Evolutionary conservation across 441 rosid species (phyloP), one percentile per base, ranked within the genome.

Genomic region (Viola pubescens): DNA sequence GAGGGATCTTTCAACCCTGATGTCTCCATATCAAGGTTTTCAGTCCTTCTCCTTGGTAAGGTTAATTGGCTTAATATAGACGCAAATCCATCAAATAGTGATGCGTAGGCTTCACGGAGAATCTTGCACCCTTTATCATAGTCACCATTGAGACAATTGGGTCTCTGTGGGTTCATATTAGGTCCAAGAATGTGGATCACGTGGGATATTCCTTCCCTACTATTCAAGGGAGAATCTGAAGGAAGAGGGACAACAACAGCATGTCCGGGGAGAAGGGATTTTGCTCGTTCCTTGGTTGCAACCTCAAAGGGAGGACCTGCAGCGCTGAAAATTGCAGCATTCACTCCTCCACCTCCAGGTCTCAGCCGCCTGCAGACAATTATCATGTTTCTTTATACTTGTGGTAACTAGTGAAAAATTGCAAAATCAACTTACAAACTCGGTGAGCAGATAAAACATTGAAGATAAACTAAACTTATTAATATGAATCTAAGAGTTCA

Each of bases 171-270:
- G 64, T 92, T 92, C 98, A 89, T 89, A 70, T 92, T 89, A 43
- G 98, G 97, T 57, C 98, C 97, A 75, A 92, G 89, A 66, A 92
- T 94, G 78, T 89, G 97, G 73, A 92, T 84, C 65, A 89, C 84
- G 69, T 92, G 94, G 56, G 90, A 76, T 71, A 92, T 75, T 12
- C 90, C 90, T 84, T 92, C 92, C 72, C 73, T 79, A n/a, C 9
- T 56, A 58, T 60, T 78, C 76, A 89, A 68, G 37, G 90, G 94
- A 72, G 84, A 87, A 54, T 77, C 73, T 65, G 85, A 76, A 70
- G 94, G 86, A 51, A 92, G 94, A 43, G 94, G 89, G 64, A 89
- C 97, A 64, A 82, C 90, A 19, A 86, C 72, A 8, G 91, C 81
- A 68, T 75, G 81, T 59, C 96, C 97, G 0, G 97, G 92, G 45